A percentile compares a stretch with the other conserved stretches of the same genome.
phyloP scores from a whole-genome alignment of 2,329 filamentous ascomycete species.

The Gnomoniopsis sp. region DNA sequence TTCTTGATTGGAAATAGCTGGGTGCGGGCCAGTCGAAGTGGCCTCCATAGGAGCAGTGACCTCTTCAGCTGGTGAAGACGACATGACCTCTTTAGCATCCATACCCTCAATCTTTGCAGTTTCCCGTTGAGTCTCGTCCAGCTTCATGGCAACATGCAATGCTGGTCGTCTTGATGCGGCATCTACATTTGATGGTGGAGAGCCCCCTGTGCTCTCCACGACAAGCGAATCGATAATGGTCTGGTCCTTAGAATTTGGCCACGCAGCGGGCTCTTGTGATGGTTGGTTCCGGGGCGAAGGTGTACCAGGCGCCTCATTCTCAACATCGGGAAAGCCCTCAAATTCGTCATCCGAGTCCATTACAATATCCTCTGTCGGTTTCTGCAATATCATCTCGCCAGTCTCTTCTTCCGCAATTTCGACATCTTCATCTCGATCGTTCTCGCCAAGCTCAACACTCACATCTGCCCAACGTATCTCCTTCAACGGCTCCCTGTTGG shows the following conservation, averaged over 20 bases:
- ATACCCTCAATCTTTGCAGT: background rate
- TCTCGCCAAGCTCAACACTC: conserved; percentile 16
- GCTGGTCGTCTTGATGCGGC: background rate
- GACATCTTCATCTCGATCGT: background rate
- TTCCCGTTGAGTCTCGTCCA: background rate
- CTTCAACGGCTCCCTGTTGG: conserved; percentile 16
- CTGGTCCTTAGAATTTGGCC: background rate
- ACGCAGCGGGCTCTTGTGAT: background rate
- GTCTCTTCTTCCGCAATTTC: conserved; percentile 12
- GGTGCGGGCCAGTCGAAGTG: background rate
- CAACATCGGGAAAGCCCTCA: conserved; percentile 27
- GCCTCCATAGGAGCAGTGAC: background rate
- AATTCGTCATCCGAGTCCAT: conserved; percentile 49
- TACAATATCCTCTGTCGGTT: conserved; percentile 34
- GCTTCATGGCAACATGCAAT: background rate
- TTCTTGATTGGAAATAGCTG: background rate
- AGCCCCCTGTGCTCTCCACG: background rate
- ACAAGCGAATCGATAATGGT: background rate
- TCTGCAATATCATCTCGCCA: background rate
- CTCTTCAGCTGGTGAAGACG: background rate
- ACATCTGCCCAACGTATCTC: conserved; percentile 12
- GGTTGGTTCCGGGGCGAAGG: conserved; percentile 22
- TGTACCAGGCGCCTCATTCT: conserved; percentile 17
- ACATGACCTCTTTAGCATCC: background rate
- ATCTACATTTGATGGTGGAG: background rate